Percentiles rank a stretch among this genome's conserved stretches.
Conservation (phyloP, 129 eudicot genomes). For the Scalesia atractyloides region DNA sequence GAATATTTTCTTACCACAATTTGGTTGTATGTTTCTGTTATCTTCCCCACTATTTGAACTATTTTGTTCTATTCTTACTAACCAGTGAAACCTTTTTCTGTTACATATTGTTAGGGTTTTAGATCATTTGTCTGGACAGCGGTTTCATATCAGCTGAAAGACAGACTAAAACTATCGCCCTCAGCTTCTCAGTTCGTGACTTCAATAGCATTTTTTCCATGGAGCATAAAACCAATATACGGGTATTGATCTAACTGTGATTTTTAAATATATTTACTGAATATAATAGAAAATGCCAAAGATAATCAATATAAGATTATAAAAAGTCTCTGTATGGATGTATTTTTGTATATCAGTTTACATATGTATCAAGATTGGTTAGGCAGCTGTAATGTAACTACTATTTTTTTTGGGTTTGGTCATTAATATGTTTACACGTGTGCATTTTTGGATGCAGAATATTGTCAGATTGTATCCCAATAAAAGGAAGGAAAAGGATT, state of each 20-base stretch:
- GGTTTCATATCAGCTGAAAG: constrained; percentile 92
- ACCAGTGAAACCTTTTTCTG: constrained; percentile 1
- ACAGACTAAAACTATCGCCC: constrained; percentile 78
- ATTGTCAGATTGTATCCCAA: constrained; percentile 92
- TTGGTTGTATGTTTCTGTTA: constrained; percentile 21
- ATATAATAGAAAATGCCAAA: constrained; percentile 21
- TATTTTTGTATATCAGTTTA: constrained; percentile 14
- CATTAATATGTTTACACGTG: constrained; percentile 14
- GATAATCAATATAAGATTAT: constrained; percentile 17
- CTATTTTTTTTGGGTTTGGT: not conserved
- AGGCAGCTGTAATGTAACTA: constrained; percentile 12
- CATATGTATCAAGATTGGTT: constrained; percentile 1
- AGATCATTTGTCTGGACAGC: constrained; percentile 99
- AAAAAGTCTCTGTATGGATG: not conserved
- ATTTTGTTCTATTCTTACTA: constrained; percentile 18
- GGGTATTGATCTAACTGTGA: constrained; percentile 57
- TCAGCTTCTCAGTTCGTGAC: constrained; percentile 97
- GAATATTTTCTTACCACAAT: not conserved
- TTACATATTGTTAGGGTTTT: constrained; percentile 61
- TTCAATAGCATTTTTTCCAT: constrained; percentile 87
- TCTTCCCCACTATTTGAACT: constrained; percentile 9
- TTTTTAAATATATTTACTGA: not conserved
- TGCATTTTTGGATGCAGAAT: constrained; percentile 56
- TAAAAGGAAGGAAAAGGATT: constrained; percentile 80
- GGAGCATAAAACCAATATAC: constrained; percentile 97